A percentile compares a stretch with the other conserved stretches of the same genome.
Evolutionary conservation across 176 grass and related monocot species (phyloP).

Genomic region (Juncus inflexus): DNA sequence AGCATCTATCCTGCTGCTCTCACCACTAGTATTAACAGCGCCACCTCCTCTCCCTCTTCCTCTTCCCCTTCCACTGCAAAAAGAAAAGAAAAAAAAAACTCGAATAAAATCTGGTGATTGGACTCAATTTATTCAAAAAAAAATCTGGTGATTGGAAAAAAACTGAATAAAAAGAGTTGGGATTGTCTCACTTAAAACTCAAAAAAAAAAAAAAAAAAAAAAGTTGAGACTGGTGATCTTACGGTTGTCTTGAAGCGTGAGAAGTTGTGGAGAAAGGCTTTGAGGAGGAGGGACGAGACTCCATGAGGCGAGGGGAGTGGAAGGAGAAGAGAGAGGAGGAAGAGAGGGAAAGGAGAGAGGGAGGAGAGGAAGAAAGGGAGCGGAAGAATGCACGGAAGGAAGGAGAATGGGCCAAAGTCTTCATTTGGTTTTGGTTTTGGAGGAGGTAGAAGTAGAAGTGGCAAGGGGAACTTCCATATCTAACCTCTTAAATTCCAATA

Average conservation of each 20-base stretch:
- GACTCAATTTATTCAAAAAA: no score
- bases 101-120: not conserved
- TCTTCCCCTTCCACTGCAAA: conserved; percentile 34
- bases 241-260: conserved; percentile 9
- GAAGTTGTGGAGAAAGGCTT: not conserved
- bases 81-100: conserved; percentile 1
- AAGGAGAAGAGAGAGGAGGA: conserved; percentile 2
- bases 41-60: conserved; percentile 18
- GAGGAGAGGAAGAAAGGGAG: not conserved
- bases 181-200: no score
- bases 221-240: not conserved
- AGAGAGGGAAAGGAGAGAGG: not conserved
- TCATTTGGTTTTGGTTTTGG: not conserved
- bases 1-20: conserved; percentile 47
- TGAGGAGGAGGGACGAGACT: conserved; percentile 11
- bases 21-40: conserved; percentile 8
- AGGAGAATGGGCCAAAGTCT: conserved; percentile 11
- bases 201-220: conserved; percentile 1
- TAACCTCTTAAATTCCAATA: no score
- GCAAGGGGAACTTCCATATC: no score
- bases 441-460: no score
- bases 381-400: conserved; percentile 11
- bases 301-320: not conserved
- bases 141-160: not conserved
- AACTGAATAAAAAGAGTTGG: not conserved